A percentile compares a stretch with the other conserved stretches of the same genome.
Evolutionary conservation across 2,329 filamentous ascomycete genomes (phyloP).

Genomic region (Daldinia sp.): DNA sequence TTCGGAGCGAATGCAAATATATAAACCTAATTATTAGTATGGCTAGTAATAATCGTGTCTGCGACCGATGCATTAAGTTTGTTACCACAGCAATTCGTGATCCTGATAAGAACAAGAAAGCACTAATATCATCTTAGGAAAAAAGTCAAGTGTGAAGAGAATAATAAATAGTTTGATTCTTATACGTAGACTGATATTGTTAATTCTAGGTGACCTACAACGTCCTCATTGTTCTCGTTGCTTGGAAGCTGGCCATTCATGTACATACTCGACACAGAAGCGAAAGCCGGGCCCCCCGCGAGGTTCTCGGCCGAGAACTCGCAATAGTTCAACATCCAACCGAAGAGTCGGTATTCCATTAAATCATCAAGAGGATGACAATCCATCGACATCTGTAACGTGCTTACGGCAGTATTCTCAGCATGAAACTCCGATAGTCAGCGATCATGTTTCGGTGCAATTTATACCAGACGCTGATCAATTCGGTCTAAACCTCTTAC

Average conservation of each 20-base stretch:
- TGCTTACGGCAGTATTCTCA: background rate
- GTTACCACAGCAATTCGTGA: constrained; percentile 2
- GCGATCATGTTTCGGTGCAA: background rate
- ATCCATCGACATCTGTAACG: background rate
- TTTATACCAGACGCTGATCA: constrained; percentile 11
- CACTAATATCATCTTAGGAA: constrained; percentile 32
- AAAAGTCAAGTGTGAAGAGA: constrained; percentile 42
- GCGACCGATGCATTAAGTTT: constrained; percentile 43
- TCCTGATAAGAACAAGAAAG: background rate
- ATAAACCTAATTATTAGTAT: background rate
- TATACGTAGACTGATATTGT: constrained; percentile 2
- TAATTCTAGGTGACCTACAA: constrained; percentile 43
- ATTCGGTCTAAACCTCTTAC: constrained; percentile 16
- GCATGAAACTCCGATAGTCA: background rate
- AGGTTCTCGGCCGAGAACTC: constrained; percentile 37
- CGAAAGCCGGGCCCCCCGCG: constrained; percentile 47
- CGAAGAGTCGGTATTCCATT: background rate
- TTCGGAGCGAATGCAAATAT: background rate
- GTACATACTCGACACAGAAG: constrained; percentile 44
- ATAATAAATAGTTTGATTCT: background rate
- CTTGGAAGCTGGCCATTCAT: constrained; percentile 40
- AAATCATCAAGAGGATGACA: background rate
- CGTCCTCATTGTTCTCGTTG: constrained; percentile 49
- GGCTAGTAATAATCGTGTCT: constrained; percentile 35
- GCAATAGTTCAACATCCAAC: background rate